Evolutionary conservation across 805 yeast species (phyloP).

Genomic region (Kodamaea kaohsiungensis): DNA sequence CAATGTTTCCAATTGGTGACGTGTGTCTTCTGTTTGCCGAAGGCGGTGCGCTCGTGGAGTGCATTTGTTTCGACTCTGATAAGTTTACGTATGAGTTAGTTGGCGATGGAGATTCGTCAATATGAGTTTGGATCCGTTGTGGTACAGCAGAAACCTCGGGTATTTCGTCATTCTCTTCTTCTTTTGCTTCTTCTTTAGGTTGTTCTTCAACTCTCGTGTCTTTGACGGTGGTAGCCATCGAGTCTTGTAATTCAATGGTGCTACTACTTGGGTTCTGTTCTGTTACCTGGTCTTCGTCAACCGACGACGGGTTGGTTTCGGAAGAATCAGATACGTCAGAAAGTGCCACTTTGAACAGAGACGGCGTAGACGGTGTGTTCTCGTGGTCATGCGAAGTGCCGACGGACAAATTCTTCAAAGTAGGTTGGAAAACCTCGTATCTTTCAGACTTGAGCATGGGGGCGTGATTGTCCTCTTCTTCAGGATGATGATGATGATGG

Average conservation of each 20-base stretch:
- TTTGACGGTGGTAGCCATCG: neutral
- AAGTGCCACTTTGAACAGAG: constrained; percentile 23
- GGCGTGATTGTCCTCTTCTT: neutral
- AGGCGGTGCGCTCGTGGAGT: neutral
- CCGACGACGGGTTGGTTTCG: constrained; percentile 27
- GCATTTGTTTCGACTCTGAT: neutral
- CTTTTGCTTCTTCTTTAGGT: neutral
- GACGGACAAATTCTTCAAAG: neutral
- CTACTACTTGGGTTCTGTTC: neutral
- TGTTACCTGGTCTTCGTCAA: constrained; percentile 4
- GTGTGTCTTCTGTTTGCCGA: constrained; percentile 11
- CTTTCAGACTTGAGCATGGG: neutral
- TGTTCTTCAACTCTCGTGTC: neutral
- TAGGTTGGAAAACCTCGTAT: neutral
- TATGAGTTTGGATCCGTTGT: neutral
- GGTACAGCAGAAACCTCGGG: constrained; percentile 5
- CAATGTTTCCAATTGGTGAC: constrained; percentile 4
- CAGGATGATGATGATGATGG: neutral
- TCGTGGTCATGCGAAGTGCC: constrained; percentile 1
- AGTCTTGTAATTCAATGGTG: neutral
- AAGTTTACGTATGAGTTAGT: neutral
- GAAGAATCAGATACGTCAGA: constrained; percentile 25
- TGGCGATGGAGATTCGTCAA: neutral
- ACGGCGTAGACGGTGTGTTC: constrained; percentile 22
- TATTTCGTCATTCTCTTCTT: neutral